These are phyloP conservation scores for Sideroxylon spinosum DNA, from an alignment of 179 eudicot species.

Conservation along the genomic window DNA sequence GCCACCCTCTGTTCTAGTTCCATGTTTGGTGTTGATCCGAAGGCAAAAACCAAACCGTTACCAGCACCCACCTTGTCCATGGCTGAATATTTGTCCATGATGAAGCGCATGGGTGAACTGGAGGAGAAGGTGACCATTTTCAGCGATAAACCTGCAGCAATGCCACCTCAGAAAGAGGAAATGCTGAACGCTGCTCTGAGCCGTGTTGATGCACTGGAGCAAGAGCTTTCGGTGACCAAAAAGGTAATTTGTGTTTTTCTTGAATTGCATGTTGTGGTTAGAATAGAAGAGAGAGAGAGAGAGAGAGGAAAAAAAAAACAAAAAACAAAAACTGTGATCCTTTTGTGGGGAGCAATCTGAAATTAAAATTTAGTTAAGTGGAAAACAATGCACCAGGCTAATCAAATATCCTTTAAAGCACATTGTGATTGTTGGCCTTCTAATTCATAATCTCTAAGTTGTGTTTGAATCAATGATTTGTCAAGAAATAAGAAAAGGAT, in stretches of 20 bases:
- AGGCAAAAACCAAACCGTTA: conserved; percentile 33
- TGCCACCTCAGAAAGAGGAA: conserved; percentile 68
- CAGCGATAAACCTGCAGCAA: conserved; percentile 46
- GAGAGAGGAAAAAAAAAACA: neutral
- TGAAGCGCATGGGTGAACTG: conserved; percentile 65
- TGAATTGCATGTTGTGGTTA: neutral
- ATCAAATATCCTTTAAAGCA: too few species aligned
- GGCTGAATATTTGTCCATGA: conserved; percentile 51
- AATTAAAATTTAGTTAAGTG: too few species aligned
- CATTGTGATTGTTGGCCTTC: too few species aligned
- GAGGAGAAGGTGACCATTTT: conserved; percentile 61
- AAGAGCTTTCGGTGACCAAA: conserved; percentile 56
- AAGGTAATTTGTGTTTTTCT: conserved; percentile 36
- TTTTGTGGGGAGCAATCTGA: too few species aligned
- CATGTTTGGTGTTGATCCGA: conserved; percentile 39
- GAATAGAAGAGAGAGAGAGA: neutral
- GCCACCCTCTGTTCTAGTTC: conserved; percentile 44
- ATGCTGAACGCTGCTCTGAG: conserved; percentile 53
- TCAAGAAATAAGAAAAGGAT: too few species aligned
- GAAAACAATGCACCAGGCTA: too few species aligned
- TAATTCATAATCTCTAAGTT: too few species aligned
- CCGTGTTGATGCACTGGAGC: conserved; percentile 64
- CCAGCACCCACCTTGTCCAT: conserved; percentile 40
- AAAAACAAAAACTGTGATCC: too few species aligned
- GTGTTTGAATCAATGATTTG: too few species aligned